Evolutionary conservation across 768 basidiomycete genomes (phyloP), one percentile per base, ranked within the genome.

Genomic region (Podaxis sp.): DNA sequence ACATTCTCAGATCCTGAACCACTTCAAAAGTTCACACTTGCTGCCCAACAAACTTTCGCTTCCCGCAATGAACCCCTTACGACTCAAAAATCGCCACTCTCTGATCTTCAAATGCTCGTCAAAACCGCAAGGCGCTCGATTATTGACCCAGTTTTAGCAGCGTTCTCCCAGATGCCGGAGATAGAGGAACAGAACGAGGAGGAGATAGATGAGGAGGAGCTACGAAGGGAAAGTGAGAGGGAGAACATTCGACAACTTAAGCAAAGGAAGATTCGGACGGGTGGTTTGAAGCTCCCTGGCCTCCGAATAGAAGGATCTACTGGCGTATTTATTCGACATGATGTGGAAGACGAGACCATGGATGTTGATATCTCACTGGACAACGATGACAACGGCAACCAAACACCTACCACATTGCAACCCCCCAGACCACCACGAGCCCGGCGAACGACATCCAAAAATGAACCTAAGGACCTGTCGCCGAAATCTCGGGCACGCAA

Each of bases 71-170:
- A 27, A 71, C 69, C 32, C 82, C 73, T 73, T 50, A 60, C 66
- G 10, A 73, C 66, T 18, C 82, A 82, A 59, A 75, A 69, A 14
- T 75, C 79, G 0, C 73, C 74, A 0, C 78, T 81, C 27, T 86
- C 85, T 21, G 71, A 79, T 37, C 81, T 87, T 2, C 87, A 88
- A 69, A 72, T 73, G 54, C 74, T 87, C 65, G 85, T 90, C 59
- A 80, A 80, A 67, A 71, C 75, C 18, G 80, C 83, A 0, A 77
- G 82, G 42, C 72, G 71, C 28, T 70, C 74, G 13, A 80, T 89
- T 13, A 65, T 90, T 56, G 81, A 83, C 60, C 83, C 81, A 18
- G 69, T 80, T 6, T 73, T 77, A 52, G 74, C 71, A 61, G 70
- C 56, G 37, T 74, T 75, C 46, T 68, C 70, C 14, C 65, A 68